Conservation (phyloP, 257 asterid species). For the Handroanthus guayacan region DNA sequence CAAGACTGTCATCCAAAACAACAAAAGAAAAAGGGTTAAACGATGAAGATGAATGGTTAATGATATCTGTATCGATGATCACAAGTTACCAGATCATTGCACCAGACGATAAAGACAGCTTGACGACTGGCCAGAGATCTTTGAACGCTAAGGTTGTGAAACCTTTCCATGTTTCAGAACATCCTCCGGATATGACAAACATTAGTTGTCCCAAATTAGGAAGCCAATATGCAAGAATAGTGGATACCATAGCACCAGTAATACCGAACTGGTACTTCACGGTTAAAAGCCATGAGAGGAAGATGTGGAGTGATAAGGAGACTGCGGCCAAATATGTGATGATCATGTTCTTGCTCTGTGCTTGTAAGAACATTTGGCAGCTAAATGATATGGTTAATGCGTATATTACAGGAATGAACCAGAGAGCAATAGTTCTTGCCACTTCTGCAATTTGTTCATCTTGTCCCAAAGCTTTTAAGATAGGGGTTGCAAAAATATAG, state of each 20-base stretch:
- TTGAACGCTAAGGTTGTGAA: constrained; percentile 61
- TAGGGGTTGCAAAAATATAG: constrained; percentile 58
- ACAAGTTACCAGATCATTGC: constrained; percentile 68
- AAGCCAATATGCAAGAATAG: constrained; percentile 72
- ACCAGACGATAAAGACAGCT: constrained; percentile 81
- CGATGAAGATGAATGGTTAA: not conserved
- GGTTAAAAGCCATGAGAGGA: constrained; percentile 72
- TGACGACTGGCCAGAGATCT: constrained; percentile 73
- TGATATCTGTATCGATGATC: too few species aligned
- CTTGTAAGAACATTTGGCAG: constrained; percentile 82
- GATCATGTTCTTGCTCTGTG: constrained; percentile 81
- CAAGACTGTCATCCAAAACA: constrained; percentile 53
- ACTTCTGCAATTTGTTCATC: constrained; percentile 53
- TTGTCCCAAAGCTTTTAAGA: constrained; percentile 73
- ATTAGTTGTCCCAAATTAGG: constrained; percentile 69
- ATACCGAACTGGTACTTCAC: constrained; percentile 56
- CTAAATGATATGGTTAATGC: constrained; percentile 58
- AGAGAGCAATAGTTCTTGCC: constrained; percentile 57
- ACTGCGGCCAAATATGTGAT: constrained; percentile 66
- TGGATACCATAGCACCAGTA: constrained; percentile 69
- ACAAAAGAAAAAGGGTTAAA: not conserved
- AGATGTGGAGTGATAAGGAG: constrained; percentile 56
- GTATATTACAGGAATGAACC: constrained; percentile 71
- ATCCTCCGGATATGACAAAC: constrained; percentile 64
- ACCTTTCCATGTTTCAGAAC: constrained; percentile 78